Evolutionary conservation across 371 early-diverging fungal genomes (phyloP), one percentile per base, ranked within the genome.

Genomic region (Mucor circinelloides): DNA sequence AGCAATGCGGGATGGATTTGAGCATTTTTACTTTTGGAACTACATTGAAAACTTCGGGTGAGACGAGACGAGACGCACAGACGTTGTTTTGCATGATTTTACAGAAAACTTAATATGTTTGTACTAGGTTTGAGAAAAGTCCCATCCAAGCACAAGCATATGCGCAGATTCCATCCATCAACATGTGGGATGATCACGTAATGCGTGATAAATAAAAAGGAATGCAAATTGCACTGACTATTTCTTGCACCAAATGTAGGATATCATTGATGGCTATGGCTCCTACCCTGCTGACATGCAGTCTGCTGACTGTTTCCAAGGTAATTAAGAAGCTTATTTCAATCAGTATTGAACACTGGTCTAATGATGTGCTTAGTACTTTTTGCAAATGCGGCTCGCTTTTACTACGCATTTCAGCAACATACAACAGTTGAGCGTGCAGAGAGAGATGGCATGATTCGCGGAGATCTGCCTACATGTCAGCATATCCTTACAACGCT

Each of bases 141-240:
- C 85, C 83, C 50, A 78, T 79, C 9, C 90, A 90, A 58, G 83
- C 85, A 28, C 75, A 81, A 48, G 89, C 91, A 1, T 78, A 88
- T 70, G 87, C 92, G 1, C 78, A 83, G 1, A 89, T 95, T 48
- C 95, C 95, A 7, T 87, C 89, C 10, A 69, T 88, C 19, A 90
- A 91, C 64, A 90, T 91, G 80, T 85, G 90, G 82, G 94, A 94
- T 74, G 94, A 94, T 77, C 94, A 94, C 67, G 93, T 92, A 72
- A 73, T 64, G 23, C 23, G 13, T 15, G 21, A 6, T n/a, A 44
- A 17, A 21, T 0, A 36, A 9, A 23, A 32, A 60, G 3, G 21
- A 15, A 19, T 25, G 6, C 21, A 28, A 30, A 4, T 23, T 1
- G 36, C 36, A 36, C 36, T 36, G 36, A 36, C 36, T 36, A n/a